Base-by-base conservation (phyloP, 441 rosid genomes). In the Populus hybrid region DNA sequence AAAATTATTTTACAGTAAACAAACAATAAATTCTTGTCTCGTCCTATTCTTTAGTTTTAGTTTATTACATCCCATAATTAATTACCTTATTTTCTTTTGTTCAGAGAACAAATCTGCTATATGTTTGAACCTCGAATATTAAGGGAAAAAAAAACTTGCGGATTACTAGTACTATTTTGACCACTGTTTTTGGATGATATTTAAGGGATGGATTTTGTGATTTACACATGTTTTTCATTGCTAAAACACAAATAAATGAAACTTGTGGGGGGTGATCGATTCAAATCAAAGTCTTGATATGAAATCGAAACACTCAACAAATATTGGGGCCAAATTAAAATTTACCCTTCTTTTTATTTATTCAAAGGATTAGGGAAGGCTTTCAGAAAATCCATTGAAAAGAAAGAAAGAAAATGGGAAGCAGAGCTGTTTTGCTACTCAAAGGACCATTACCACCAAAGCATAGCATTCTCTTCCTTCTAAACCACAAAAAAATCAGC, bases 381-480 rank as follows among this genome's bases (percentile, higher is more conserved):
- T 50, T 16, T 50, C 21, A 57, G 10, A 57, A 57, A 57, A 57
- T 57, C 63, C 63, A 18, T 57, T 18, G 63, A 71, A 77, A 20
- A 28, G 23, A 0, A 10, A 67, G 32, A 30, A 30, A 10, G 16
- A 24, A 16, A 76, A 84, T 85, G 87, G 87, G 80, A 77, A 80
- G 86, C 74, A 84, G 73, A 73, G 86, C 77, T 77, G 40, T 86
- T 77, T 67, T 82, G 46, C 66, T 85, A 77, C 81, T 86, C 32
- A 79, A 20, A 77, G 74, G 76, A 28, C 78, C 80, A 9, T 23
- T 30, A 4, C 74, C 77, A 57, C 78, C 76, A 59, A 82, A n/a
- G 75, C 74, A 50, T 70, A 76, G 8, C 59, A 26, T 74, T 10
- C 36, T 67, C 26, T 70, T 75, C 59, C 63, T 57, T 57, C 4